Base-by-base conservation (phyloP, 805 yeast genomes). In the Nakazawaea holstii region DNA sequence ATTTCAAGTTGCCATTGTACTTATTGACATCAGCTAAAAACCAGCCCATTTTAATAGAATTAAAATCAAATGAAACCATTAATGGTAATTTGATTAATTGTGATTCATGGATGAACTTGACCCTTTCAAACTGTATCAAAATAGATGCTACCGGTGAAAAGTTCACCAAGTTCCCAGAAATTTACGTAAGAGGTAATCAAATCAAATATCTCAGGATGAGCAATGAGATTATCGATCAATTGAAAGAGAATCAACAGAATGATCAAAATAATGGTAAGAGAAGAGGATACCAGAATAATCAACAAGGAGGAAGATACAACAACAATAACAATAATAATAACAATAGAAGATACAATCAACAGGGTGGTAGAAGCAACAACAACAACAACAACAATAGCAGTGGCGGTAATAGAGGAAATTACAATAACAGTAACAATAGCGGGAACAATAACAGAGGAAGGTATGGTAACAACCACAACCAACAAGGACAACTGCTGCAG, bases 21-120 rank as follows among this genome's bases (percentile, higher is more conserved):
- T 75, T 94, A 52, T 76, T 94, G 59, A 90, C 95, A 46, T 86
- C 96, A 48, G 88, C 96, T 14, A 91, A 90, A 64, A 91, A 88
- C 49, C 91, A 87, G 59, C 86, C 90, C 35, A 76, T 94, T 59
- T 75, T 85, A 59, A 88, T 94, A 42, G 99, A 92, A 64, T 77
- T 94, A 60, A 94, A 94, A 65, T 82, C 85, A 48, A 97, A 98
- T 31, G 97, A 88, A 59, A 82, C 92, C 8, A 72, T 91, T 43
- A 85, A 84, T 59, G 99, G 99, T 43, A 78, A 77, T 48, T 72
- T 94, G 50, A 79, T 80, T 48, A 86, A 87, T 59, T 89, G 96
- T 57, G 99, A 94, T 64, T 82, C 88, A 35, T 87, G 95, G 90
- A 94, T 94, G 99, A 94, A 94, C 64, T 72, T 94, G 54, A 87